phyloP scores from a whole-genome alignment of 371 early-diverging fungal genomes.

The Mortierella sp. region DNA sequence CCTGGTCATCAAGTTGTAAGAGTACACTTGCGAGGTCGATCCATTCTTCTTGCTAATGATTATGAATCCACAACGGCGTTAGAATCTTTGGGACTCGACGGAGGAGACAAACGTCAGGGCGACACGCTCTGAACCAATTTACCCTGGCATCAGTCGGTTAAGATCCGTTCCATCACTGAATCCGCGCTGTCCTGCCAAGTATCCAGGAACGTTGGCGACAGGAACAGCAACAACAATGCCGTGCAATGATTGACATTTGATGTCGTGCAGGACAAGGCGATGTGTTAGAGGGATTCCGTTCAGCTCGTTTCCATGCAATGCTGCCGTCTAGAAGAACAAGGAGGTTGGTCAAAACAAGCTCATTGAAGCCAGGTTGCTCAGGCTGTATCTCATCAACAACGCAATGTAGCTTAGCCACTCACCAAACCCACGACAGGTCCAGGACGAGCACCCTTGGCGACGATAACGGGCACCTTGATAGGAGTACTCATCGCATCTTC shows the following conservation, averaged over 20 bases:
- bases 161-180: conserved; percentile 87
- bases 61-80: not conserved
- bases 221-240: conserved; percentile 92
- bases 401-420: not conserved
- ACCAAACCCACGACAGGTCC: conserved; percentile 67
- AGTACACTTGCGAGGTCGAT: conserved; percentile 85
- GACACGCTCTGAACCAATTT: no score
- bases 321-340: conserved; percentile 62
- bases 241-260: conserved; percentile 74
- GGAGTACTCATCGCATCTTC: conserved; percentile 68
- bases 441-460: conserved; percentile 64
- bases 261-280: conserved; percentile 81
- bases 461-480: conserved; percentile 71
- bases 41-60: conserved; percentile 65
- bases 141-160: conserved; percentile 89
- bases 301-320: conserved; percentile 92
- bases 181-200: conserved; percentile 81
- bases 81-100: no score
- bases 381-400: no score
- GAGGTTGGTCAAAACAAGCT: not conserved
- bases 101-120: no score
- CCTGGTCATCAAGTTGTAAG: conserved; percentile 82
- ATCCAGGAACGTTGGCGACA: conserved; percentile 89
- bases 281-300: conserved; percentile 94
- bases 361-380: not conserved